Percentiles rank a stretch among this genome's conserved stretches.
phyloP scores from a whole-genome alignment of 495 filamentous ascomycete species.

The Penicillium bovifimosum region DNA sequence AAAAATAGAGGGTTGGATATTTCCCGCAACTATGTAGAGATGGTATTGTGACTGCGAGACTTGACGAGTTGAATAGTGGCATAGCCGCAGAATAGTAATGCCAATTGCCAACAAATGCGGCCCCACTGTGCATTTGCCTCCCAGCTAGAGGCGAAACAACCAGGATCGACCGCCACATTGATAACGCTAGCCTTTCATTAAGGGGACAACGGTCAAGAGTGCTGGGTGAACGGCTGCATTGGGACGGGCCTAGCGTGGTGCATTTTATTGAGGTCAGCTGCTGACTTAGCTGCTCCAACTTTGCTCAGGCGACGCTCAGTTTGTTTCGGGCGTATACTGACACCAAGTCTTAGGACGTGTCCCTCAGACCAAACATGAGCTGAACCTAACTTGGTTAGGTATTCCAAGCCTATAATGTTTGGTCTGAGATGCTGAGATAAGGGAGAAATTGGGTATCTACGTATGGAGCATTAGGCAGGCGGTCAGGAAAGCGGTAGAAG shows the following conservation, averaged over 20 bases:
- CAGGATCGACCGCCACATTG: neutral
- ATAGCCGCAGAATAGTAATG: neutral
- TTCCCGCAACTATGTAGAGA: constrained; percentile 6
- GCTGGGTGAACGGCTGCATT: neutral
- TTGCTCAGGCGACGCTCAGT: neutral
- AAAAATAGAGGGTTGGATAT: constrained; percentile 6
- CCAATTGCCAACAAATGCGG: neutral
- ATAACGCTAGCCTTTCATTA: neutral
- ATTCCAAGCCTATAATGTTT: too few relatives aligned
- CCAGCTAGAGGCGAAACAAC: neutral
- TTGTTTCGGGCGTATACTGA: too few relatives aligned
- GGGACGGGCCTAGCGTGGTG: constrained; percentile 5
- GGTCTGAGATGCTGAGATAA: too few relatives aligned
- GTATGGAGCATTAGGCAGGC: too few relatives aligned
- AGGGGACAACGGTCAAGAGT: constrained; percentile 6
- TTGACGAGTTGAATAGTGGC: neutral
- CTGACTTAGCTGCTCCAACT: constrained; percentile 1
- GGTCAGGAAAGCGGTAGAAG: too few relatives aligned
- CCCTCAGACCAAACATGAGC: too few relatives aligned
- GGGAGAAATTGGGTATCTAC: too few relatives aligned
- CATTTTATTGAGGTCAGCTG: constrained; percentile 7
- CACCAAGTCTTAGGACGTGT: too few relatives aligned
- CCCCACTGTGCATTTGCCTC: neutral
- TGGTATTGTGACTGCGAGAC: too few relatives aligned
- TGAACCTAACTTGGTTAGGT: too few relatives aligned